phyloP scores from a whole-genome alignment of 2,329 filamentous ascomycete genomes.

The Phoma sp. region DNA sequence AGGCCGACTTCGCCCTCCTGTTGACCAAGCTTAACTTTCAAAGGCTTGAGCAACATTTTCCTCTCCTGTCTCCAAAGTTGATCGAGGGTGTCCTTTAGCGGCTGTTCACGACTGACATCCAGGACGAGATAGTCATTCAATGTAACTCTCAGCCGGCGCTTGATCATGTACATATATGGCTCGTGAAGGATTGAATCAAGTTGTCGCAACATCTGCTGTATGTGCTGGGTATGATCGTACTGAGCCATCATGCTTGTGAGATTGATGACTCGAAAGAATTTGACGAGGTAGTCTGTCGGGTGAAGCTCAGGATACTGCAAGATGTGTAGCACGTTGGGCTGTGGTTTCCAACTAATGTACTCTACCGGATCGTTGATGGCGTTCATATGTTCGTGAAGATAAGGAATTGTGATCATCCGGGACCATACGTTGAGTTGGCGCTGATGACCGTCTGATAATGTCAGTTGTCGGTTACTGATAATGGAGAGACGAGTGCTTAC shows the following conservation, averaged over 20 bases:
- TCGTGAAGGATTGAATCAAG: constrained; percentile 35
- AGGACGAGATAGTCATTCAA: constrained; percentile 53
- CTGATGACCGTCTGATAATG: constrained; percentile 26
- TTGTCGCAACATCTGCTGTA: constrained; percentile 36
- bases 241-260: constrained; percentile 84
- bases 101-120: constrained; percentile 52
- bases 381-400: constrained; percentile 79
- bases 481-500: constrained; percentile 51
- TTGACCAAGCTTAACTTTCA: constrained; percentile 85
- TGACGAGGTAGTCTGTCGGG: constrained; percentile 72
- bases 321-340: constrained; percentile 73
- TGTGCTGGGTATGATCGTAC: constrained; percentile 62
- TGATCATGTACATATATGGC: constrained; percentile 34
- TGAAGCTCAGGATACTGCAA: constrained; percentile 85
- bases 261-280: constrained; percentile 88
- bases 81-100: constrained; percentile 66
- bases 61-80: constrained; percentile 88
- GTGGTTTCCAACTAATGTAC: constrained; percentile 72
- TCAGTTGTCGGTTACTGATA: constrained; percentile 19
- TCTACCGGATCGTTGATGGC: constrained; percentile 71
- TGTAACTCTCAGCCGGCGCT: constrained; percentile 43
- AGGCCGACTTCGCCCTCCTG: constrained; percentile 86
- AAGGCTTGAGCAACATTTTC: constrained; percentile 80
- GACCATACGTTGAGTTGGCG: constrained; percentile 57
- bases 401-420: constrained; percentile 76